Conservation (phyloP, 352 stramenopile genomes). For the Globisporangium radiosum region DNA sequence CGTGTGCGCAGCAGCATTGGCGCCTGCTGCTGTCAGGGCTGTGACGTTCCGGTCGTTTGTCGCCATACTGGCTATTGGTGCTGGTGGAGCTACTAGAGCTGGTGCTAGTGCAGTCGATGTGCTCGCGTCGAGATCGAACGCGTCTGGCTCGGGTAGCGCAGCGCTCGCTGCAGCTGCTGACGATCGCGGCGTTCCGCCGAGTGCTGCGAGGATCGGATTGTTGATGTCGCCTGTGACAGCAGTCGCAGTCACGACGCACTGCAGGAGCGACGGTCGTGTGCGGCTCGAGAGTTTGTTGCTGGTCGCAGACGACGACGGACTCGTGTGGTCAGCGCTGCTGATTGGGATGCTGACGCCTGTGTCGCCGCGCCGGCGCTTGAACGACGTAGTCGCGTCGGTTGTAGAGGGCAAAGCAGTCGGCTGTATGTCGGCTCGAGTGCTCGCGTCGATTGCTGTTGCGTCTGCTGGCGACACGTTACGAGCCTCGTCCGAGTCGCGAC, state of each 20-base stretch:
- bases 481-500: no score
- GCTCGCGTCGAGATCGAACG: conserved; percentile 29
- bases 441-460: no score
- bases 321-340: conserved; percentile 3
- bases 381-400: conserved; percentile 27
- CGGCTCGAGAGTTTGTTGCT: conserved; percentile 6
- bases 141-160: conserved; percentile 31
- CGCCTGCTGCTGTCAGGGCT: neutral
- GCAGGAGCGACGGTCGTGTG: conserved; percentile 17
- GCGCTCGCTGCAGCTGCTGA: conserved; percentile 13
- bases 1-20: neutral
- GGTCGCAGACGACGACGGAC: conserved; percentile 3
- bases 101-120: neutral
- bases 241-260: conserved; percentile 17
- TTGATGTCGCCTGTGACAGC: conserved; percentile 15
- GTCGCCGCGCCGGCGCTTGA: conserved; percentile 42
- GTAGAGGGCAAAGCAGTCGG: neutral
- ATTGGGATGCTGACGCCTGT: conserved; percentile 8
- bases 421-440: no score
- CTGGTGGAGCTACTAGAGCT: neutral
- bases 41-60: conserved; percentile 5
- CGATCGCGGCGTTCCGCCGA: conserved; percentile 50
- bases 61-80: neutral
- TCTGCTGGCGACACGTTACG: no score
- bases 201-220: conserved; percentile 55